Evolutionary conservation across 805 yeast genomes (phyloP), one percentile per base, ranked within the genome.

Genomic region (Cyberlindnera xishuangbannaensis): DNA sequence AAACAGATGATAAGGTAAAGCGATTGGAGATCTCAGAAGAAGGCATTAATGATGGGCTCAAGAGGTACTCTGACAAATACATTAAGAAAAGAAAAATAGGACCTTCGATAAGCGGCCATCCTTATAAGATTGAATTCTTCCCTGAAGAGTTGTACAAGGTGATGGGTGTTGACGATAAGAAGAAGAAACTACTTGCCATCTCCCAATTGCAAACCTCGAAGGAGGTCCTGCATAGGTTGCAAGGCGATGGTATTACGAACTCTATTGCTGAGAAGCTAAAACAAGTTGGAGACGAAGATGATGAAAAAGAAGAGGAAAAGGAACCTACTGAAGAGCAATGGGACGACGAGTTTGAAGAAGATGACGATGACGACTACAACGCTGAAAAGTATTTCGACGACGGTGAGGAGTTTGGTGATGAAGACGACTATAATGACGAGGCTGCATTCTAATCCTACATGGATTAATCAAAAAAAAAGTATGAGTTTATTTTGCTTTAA

Each of bases 61-160:
- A 78, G 51, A 69, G 97, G 48, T 85, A 85, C 53, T 76, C 94
- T 3, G 97, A 88, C 56, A 69, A 67, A 53, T 88, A 83, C 58
- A 64, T 79, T 43, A 80, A 80, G 53, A 76, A 75, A 47, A 71
- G 83, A 36, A 76, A 72, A 48, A 71, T 79, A 12, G 85, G 86
- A 1, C 69, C 79, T 32, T 77, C 88, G 2, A 71, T 81, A 7
- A 81, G 78, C 40, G 87, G 82, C 33, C 87, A 83, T 59, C 94
- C 95, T 2, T 84, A 78, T 53, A 70, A 71, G 36, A 49, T 75
- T 7, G 76, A 73, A 34, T 68, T 83, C 43, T 82, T 86, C 51
- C 96, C 97, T 1, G 69, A 65, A 13, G 97, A 88, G 53, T 61
- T 88, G 35, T 78, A 80, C 44, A 59, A 68, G 14, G 83, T 78